Evolutionary conservation across 495 filamentous ascomycete genomes (phyloP).

Genomic region (Tuber brumale): DNA sequence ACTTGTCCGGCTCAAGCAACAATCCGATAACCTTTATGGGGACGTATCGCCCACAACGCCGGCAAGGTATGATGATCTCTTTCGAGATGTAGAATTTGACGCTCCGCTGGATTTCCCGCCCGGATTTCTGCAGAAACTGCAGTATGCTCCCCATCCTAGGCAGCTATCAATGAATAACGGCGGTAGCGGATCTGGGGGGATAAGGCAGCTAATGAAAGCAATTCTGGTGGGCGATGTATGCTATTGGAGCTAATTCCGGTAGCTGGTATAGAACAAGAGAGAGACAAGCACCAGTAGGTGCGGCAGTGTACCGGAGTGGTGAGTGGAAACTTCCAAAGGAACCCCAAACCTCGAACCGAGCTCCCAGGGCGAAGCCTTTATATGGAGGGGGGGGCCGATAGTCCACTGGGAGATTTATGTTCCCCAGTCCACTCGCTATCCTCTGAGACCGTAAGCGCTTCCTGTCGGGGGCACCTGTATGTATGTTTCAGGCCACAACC

Average conservation of each 20-base stretch:
- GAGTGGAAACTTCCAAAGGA: neutral
- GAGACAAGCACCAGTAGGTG: neutral
- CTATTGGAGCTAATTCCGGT: neutral
- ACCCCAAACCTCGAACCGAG: neutral
- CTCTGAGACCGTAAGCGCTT: neutral
- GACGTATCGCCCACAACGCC: slow-evolving; percentile 17
- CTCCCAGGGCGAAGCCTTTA: neutral
- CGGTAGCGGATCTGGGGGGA: neutral
- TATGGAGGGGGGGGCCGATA: neutral
- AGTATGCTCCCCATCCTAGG: slow-evolving; percentile 15
- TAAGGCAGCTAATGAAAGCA: neutral
- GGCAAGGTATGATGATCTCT: slow-evolving; percentile 21
- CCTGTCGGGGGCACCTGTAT: neutral
- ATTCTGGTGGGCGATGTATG: neutral
- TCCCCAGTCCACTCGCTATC: neutral
- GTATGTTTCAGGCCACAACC: neutral
- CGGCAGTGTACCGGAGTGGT: neutral
- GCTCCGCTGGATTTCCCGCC: slow-evolving; percentile 14
- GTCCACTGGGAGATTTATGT: neutral
- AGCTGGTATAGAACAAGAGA: neutral
- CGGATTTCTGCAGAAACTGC: slow-evolving; percentile 21
- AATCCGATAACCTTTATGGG: slow-evolving; percentile 17
- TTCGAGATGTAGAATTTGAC: slow-evolving; percentile 19
- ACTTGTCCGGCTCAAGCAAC: slow-evolving; percentile 7
- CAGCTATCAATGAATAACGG: neutral